Evolutionary conservation across 202 grass and related monocot genomes (phyloP).

Genomic region (Setaria viridis): DNA sequence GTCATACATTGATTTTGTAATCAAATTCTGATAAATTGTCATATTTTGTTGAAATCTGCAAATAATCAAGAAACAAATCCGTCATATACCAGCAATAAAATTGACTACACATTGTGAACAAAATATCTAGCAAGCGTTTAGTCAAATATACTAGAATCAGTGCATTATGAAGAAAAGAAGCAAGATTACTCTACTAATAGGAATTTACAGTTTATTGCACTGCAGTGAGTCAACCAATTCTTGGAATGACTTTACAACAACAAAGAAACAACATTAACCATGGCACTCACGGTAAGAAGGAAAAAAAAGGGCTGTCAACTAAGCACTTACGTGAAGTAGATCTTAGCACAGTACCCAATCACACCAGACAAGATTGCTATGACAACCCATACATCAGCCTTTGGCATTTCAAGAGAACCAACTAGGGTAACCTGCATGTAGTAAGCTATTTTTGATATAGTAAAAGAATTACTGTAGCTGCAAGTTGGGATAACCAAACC

Average conservation of each 20-base stretch:
- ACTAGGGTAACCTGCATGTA: slow-evolving; percentile 79
- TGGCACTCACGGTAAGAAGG: neutral
- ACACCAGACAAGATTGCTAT: slow-evolving; percentile 90
- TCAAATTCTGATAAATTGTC: slow-evolving; percentile 85
- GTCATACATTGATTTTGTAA: slow-evolving; percentile 94
- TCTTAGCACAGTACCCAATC: slow-evolving; percentile 92
- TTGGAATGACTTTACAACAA: neutral
- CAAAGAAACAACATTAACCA: neutral
- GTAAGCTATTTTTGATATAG: slow-evolving; percentile 27
- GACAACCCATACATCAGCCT: slow-evolving; percentile 80
- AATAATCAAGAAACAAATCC: slow-evolving; percentile 25
- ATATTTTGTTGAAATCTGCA: slow-evolving; percentile 92
- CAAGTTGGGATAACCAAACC: slow-evolving; percentile 24
- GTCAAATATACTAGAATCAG: slow-evolving; percentile 16
- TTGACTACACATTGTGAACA: slow-evolving; percentile 9
- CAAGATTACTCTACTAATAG: neutral
- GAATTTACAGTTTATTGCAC: slow-evolving; percentile 30
- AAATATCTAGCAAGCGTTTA: neutral
- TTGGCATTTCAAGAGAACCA: slow-evolving; percentile 86
- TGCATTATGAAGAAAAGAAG: neutral
- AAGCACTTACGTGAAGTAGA: slow-evolving; percentile 88
- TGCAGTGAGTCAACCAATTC: neutral
- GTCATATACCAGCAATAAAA: slow-evolving; percentile 13
- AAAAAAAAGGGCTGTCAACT: neutral
- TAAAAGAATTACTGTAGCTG: slow-evolving; percentile 18